phyloP scores from a whole-genome alignment of 2,329 filamentous ascomycete species.

The Aspergillus pseudonomiae region DNA sequence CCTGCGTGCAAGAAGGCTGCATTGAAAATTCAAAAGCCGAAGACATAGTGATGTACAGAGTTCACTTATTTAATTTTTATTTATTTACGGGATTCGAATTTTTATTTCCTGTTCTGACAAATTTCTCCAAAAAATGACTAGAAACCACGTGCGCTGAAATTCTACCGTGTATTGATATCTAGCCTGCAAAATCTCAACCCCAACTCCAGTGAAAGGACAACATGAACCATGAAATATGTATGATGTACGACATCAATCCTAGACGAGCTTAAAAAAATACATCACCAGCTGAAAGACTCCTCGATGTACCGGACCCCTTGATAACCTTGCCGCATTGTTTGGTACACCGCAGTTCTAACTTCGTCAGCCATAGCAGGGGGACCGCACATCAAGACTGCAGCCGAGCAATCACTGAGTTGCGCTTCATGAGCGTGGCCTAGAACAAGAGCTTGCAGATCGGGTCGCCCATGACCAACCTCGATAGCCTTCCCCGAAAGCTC shows the following conservation, averaged over 20 bases:
- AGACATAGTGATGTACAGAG: not conserved
- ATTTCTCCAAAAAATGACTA: not conserved
- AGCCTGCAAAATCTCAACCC: not conserved
- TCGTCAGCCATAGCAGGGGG: constrained; percentile 51
- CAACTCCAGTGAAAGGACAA: not conserved
- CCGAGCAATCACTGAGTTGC: constrained; percentile 27
- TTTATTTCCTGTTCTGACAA: not conserved
- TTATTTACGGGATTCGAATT: not conserved
- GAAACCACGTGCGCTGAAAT: not conserved
- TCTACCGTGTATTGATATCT: not conserved
- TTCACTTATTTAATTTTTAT: not conserved
- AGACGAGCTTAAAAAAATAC: not conserved
- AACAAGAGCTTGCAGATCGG: constrained; percentile 41
- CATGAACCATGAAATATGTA: not conserved
- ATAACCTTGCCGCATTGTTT: constrained; percentile 37
- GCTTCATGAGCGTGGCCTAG: constrained; percentile 36
- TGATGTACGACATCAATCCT: not conserved
- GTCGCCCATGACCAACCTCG: constrained; percentile 32
- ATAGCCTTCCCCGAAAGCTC: not conserved
- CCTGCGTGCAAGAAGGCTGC: too few relatives aligned
- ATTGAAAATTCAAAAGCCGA: too few relatives aligned
- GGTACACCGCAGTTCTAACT: constrained; percentile 43
- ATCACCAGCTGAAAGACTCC: constrained; percentile 47
- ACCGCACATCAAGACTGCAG: constrained; percentile 50
- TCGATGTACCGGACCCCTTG: constrained; percentile 49